Conservation (phyloP, 805 yeast genomes). For the Ogataea neopini region DNA sequence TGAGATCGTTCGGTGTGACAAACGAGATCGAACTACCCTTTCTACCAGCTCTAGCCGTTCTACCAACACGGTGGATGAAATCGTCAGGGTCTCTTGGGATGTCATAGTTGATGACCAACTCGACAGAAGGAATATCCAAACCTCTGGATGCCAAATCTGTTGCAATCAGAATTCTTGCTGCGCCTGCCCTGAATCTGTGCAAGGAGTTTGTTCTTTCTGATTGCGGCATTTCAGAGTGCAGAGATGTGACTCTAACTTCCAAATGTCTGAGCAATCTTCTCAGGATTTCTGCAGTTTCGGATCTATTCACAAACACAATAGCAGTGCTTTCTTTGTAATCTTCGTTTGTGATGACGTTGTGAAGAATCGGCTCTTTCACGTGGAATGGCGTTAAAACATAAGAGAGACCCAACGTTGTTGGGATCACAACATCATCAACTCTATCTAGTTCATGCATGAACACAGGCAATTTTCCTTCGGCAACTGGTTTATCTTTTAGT, state of each 20-base stretch:
- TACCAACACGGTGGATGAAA: constrained; percentile 86
- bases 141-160: constrained; percentile 96
- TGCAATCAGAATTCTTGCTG: constrained; percentile 89
- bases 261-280: constrained; percentile 72
- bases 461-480: constrained; percentile 56
- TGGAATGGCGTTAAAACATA: constrained; percentile 82
- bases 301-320: constrained; percentile 88
- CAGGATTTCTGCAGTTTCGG: constrained; percentile 84
- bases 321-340: constrained; percentile 66
- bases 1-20: constrained; percentile 83
- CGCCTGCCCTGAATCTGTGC: constrained; percentile 91
- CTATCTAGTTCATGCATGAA: constrained; percentile 76
- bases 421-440: constrained; percentile 77
- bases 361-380: constrained; percentile 87
- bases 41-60: constrained; percentile 97
- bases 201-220: constrained; percentile 85
- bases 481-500: constrained; percentile 62
- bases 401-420: constrained; percentile 62
- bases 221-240: constrained; percentile 96
- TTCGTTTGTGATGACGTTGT: constrained; percentile 62
- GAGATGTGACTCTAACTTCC: constrained; percentile 80
- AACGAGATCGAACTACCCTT: constrained; percentile 80
- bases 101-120: constrained; percentile 74
- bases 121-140: constrained; percentile 79
- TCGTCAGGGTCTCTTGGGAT: constrained; percentile 85